These are phyloP conservation scores for Boeremia lycopersici DNA, from an alignment of 2,329 filamentous ascomycete species.

Conservation along the genomic window DNA sequence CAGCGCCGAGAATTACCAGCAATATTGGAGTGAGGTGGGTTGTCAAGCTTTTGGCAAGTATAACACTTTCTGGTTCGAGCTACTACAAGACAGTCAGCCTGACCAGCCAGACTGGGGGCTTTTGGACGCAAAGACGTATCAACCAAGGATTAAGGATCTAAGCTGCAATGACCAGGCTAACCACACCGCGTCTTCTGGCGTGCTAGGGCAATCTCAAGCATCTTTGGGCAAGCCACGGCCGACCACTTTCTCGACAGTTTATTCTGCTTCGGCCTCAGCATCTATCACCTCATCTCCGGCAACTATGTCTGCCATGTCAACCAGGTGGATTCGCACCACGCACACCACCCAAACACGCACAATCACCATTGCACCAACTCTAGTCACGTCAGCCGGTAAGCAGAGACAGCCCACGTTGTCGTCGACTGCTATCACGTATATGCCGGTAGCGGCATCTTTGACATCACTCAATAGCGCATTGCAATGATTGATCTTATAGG, in stretches of 20 bases:
- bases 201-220: background rate
- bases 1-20: constrained; percentile 29
- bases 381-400: background rate
- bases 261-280: too few relatives aligned
- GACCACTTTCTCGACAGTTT: background rate
- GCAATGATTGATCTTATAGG: background rate
- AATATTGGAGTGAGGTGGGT: constrained; percentile 39
- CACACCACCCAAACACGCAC: background rate
- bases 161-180: constrained; percentile 14
- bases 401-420: background rate
- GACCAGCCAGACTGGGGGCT: constrained; percentile 36
- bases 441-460: background rate
- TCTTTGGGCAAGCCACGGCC: background rate
- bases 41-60: constrained; percentile 39
- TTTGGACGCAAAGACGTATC: constrained; percentile 21
- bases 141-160: constrained; percentile 28
- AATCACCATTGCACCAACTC: background rate
- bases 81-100: constrained; percentile 30
- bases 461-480: too few relatives aligned
- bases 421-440: background rate
- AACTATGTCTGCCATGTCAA: background rate
- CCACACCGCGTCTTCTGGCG: background rate
- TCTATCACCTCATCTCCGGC: background rate
- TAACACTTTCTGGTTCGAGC: constrained; percentile 44
- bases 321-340: background rate